phyloP scores from a whole-genome alignment of 225 moss, liverwort and hornwort genomes.

The Climacium dendroides region DNA sequence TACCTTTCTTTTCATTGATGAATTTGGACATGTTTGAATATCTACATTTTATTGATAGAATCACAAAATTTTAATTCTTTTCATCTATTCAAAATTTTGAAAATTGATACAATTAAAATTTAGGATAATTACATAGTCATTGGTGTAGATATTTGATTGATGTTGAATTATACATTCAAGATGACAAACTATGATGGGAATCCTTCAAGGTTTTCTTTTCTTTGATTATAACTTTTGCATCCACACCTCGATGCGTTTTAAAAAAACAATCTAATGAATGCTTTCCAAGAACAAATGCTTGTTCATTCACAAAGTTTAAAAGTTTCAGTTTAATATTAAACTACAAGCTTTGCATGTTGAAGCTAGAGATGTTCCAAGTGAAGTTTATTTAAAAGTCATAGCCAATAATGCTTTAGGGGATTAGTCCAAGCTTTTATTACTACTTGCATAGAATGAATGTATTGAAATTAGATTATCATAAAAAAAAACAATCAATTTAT shows the following conservation, averaged over 20 bases:
- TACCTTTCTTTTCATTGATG: too few relatives aligned
- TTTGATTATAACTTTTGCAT: neutral
- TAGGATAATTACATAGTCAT: neutral
- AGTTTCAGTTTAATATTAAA: too few relatives aligned
- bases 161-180: neutral
- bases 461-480: neutral
- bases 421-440: neutral
- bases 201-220: fast-evolving
- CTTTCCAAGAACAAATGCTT: neutral
- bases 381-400: neutral
- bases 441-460: neutral
- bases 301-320: neutral
- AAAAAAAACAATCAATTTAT: neutral
- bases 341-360: neutral
- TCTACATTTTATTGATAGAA: neutral
- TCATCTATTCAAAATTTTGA: neutral
- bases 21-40: neutral
- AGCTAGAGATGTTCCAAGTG: neutral
- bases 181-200: neutral
- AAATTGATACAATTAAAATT: neutral
- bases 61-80: neutral
- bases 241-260: neutral
- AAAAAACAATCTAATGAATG: neutral
- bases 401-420: fast-evolving
- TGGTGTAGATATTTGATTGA: neutral